phyloP scores from a whole-genome alignment of 805 yeast species.

The Wickerhamiella galacta region DNA sequence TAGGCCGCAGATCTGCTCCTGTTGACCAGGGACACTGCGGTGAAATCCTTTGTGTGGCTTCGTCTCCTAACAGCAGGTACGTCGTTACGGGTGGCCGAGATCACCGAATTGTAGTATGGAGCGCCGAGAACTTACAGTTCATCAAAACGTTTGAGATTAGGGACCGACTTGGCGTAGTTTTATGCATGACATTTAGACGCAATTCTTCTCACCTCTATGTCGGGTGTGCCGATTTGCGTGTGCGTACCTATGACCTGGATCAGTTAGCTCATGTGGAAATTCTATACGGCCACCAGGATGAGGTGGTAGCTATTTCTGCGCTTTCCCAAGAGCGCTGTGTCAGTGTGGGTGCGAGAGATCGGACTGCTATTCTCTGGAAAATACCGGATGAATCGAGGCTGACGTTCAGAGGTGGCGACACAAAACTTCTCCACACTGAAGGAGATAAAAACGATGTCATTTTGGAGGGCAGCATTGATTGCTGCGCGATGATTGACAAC shows the following conservation, averaged over 20 bases:
- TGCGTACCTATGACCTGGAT: constrained; percentile 70
- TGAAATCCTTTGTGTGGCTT: constrained; percentile 63
- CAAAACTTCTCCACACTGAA: constrained; percentile 18
- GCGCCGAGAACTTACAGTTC: constrained; percentile 59
- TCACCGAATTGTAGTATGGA: constrained; percentile 70
- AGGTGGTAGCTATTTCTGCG: constrained; percentile 66
- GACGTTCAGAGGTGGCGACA: constrained; percentile 84
- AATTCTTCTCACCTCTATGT: constrained; percentile 75
- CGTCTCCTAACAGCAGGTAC: constrained; percentile 70
- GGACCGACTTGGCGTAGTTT: constrained; percentile 53
- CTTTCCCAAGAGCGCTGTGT: constrained; percentile 80
- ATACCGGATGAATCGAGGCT: constrained; percentile 87
- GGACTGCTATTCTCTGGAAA: constrained; percentile 93
- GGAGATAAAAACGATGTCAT: constrained; percentile 5
- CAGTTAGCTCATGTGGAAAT: constrained; percentile 83
- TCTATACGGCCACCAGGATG: constrained; percentile 89
- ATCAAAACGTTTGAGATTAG: constrained; percentile 62
- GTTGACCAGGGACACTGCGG: constrained; percentile 55
- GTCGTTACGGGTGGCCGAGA: constrained; percentile 88
- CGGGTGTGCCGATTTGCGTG: constrained; percentile 80
- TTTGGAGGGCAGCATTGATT: constrained; percentile 75
- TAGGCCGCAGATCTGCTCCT: not conserved
- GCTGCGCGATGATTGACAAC: constrained; percentile 82
- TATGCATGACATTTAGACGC: constrained; percentile 62
- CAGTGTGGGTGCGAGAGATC: constrained; percentile 88